Evolutionary conservation across 2,329 filamentous ascomycete species (phyloP), one percentile per base, ranked within the genome.

Genomic region (Stagonosporopsis vannaccii): DNA sequence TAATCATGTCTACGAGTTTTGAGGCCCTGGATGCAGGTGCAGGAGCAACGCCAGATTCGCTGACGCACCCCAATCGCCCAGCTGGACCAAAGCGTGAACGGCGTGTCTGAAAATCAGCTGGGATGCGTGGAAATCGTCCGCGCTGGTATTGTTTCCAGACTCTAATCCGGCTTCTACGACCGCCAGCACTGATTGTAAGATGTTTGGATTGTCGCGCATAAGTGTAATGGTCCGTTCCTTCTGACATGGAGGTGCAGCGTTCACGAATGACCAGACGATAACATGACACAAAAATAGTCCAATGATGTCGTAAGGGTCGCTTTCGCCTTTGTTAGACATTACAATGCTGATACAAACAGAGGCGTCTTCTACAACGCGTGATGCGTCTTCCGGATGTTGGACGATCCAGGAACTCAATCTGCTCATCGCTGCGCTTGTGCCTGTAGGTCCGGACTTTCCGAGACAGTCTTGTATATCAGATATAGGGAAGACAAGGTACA

Each of bases 381-480:
- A 12, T 32, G 51, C 43, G 12, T 41, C 23, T 6, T 43, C 44
- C 12, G 32, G 32, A 5, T 20, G 28, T 17, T 33, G 51, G 5
- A 8, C 17, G 8, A 40, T 39, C 53, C 53, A 56, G 2, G 41
- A 12, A 1, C 7, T 7, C 26, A 56, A 22, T 32, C 47, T 26
- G 9, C 11, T 23, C 41, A 51, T 51, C 4, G 53, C 41, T 6
- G 35, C 36, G n/a, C 23, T 22, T 23, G 47, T 35, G 17, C 51
- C 47, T 26, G 35, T 13, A 17, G 36, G 23, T 8, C 53, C 53
- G 17, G 53, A 51, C 47, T 42, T 35, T 30, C 53, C 53, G 12
- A 56, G 46, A 46, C 47, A 56, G 19, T 56, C 53, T 25, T 56
- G 53, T 7, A 56, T 45, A 9, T 56, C 53, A 4, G 41, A 51